Evolutionary conservation across 2,329 filamentous ascomycete species (phyloP), one percentile per base, ranked within the genome.

Genomic region (Purpureocillium takamizusanense): DNA sequence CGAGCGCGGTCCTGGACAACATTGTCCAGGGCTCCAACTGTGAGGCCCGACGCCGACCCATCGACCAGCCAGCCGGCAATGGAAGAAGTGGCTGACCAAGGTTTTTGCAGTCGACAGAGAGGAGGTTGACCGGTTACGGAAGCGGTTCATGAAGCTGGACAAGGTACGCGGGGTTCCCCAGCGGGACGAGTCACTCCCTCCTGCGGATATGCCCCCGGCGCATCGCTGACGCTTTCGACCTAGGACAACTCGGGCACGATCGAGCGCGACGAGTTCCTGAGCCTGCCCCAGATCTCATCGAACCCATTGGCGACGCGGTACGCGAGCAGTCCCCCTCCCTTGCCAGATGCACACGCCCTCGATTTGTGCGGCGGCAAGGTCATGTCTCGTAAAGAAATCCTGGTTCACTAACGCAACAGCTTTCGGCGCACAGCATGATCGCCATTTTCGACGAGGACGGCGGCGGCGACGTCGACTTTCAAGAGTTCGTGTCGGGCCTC

Each of bases 401-500:
- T 12, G 11, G 6, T 33, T 32, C 18, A 33, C 37, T 42, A 15
- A 42, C 29, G 3, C 21, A 25, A 15, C 9, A 2, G 15, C 13
- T 35, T 15, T 23, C 17, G n/a, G 4, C 14, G 5, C 6, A 44
- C 57, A 89, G 86, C 64, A 95, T 98, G 88, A 98, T 98, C 56
- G 90, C 92, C 42, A 98, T 97, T 54, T 97, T 98, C 59, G 92
- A 98, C 63, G 92, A 97, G 65, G 92, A 98, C 62, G 92, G 92
- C 46, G 90, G 92, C 52, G 92, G 92, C 55, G 87, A 95, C 54
- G 92, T 98, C 52, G 92, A 98, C 63, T 98, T 98, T 65, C 88
- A 97, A 59, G 92, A 98, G 65, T 98, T 98, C 61, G 92, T 98
- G 9, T 88, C 86, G 2, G 92, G 92, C 4, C 77, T 98, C 35